phyloP scores from a whole-genome alignment of 164 flowering plant species.

The Macadamia integrifolia region DNA sequence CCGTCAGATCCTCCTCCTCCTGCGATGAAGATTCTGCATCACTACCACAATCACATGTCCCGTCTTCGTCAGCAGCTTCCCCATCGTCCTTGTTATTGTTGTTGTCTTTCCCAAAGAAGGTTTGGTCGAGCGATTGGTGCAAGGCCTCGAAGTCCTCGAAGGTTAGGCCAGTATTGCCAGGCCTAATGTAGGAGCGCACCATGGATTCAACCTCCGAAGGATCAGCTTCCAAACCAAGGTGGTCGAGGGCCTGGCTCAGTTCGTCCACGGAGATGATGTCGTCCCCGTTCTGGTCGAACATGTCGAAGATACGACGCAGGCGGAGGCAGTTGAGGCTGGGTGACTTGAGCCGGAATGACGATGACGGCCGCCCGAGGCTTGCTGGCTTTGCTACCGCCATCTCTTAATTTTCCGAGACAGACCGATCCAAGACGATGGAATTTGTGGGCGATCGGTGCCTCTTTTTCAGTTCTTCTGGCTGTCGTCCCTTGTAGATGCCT shows the following conservation, averaged over 20 bases:
- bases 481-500: too few species aligned
- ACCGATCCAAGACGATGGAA: too few species aligned
- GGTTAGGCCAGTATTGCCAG: constrained; percentile 43
- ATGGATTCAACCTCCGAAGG: constrained; percentile 40
- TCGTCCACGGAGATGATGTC: constrained; percentile 53
- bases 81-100: background rate
- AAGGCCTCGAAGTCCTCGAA: constrained; percentile 53
- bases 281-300: constrained; percentile 70
- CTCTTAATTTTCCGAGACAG: too few species aligned
- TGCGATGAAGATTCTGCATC: constrained; percentile 4
- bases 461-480: too few species aligned
- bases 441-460: too few species aligned
- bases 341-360: constrained; percentile 62
- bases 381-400: background rate
- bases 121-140: constrained; percentile 43
- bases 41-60: too few species aligned
- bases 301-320: constrained; percentile 78
- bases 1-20: constrained; percentile 57
- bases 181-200: constrained; percentile 33
- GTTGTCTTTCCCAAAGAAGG: constrained; percentile 22
- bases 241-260: constrained; percentile 49
- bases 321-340: constrained; percentile 77
- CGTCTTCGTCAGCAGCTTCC: too few species aligned
- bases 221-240: constrained; percentile 62
- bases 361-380: constrained; percentile 13